Evolutionary conservation across 2,329 filamentous ascomycete species (phyloP).

Genomic region (Fusarium compactum): DNA sequence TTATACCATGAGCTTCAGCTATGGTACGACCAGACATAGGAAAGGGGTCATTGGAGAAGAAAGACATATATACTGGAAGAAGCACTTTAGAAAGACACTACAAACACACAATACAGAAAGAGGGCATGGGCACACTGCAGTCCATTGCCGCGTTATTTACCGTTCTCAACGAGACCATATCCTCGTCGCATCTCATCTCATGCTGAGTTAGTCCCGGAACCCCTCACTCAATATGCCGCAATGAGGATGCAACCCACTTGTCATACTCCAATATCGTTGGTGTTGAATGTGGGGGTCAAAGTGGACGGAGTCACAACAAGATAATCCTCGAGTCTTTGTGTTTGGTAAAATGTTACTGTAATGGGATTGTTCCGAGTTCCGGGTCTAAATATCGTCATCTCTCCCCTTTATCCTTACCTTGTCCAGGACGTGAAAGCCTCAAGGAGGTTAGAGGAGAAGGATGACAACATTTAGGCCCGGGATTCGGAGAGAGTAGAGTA

Average conservation of each 20-base stretch:
- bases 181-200: not conserved
- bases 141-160: constrained; percentile 15
- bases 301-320: constrained; percentile 12
- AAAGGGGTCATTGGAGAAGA: constrained; percentile 5
- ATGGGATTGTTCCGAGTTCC: not conserved
- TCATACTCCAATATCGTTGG: constrained; percentile 13
- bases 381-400: not conserved
- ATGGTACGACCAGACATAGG: constrained; percentile 13
- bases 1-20: constrained; percentile 15
- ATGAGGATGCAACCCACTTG: constrained; percentile 22
- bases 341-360: not conserved
- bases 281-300: constrained; percentile 25
- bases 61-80: constrained; percentile 14
- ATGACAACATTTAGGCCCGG: constrained; percentile 1
- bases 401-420: not conserved
- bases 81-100: constrained; percentile 19
- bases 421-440: not conserved
- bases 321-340: constrained; percentile 8
- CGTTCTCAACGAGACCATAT: not conserved
- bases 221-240: not conserved
- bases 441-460: not conserved
- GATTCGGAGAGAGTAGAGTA: not conserved
- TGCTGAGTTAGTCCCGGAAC: not conserved
- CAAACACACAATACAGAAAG: constrained; percentile 16
- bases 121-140: constrained; percentile 9